These are phyloP conservation scores for Lyophyllum decastes DNA, from an alignment of 768 basidiomycete species.

Conservation along the genomic window DNA sequence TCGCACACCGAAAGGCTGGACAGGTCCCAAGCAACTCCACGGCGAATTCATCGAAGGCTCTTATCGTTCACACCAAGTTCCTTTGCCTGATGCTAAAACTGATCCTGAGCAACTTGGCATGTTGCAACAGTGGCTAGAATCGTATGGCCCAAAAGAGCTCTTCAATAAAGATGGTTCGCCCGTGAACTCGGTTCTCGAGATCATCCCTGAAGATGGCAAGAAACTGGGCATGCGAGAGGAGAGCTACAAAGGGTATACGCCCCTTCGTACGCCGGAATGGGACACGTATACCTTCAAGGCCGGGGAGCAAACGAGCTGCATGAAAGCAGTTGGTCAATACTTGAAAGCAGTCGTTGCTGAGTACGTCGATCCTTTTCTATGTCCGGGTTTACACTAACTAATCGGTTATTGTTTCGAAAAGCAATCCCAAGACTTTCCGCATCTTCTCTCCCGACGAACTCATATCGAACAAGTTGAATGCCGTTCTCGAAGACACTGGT, in stretches of 20 bases:
- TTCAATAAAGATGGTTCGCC: constrained; percentile 60
- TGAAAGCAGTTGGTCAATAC: constrained; percentile 67
- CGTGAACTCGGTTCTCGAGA: constrained; percentile 52
- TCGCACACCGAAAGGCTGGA: constrained; percentile 83
- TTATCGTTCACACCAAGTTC: constrained; percentile 88
- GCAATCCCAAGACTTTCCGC: constrained; percentile 78
- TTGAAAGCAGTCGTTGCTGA: constrained; percentile 56
- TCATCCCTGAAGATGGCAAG: constrained; percentile 59
- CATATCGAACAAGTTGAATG: constrained; percentile 86
- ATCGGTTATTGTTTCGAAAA: constrained; percentile 19
- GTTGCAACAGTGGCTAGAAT: constrained; percentile 73
- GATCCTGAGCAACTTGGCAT: constrained; percentile 60
- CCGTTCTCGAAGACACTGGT: constrained; percentile 63
- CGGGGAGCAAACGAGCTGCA: constrained; percentile 69
- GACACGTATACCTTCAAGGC: constrained; percentile 47
- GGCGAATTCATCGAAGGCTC: constrained; percentile 81
- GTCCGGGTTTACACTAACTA: neutral
- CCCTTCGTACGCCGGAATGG: constrained; percentile 72
- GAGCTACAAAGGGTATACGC: constrained; percentile 60
- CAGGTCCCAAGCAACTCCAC: constrained; percentile 64
- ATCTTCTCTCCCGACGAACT: constrained; percentile 93
- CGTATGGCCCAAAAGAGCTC: constrained; percentile 69
- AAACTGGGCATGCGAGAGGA: constrained; percentile 74
- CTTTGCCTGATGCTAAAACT: constrained; percentile 71
- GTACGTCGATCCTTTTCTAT: constrained; percentile 32